Percentiles rank a stretch among this genome's conserved stretches.
Evolutionary conservation across 352 stramenopile species (phyloP).

Genomic region (Pythium periplocum): DNA sequence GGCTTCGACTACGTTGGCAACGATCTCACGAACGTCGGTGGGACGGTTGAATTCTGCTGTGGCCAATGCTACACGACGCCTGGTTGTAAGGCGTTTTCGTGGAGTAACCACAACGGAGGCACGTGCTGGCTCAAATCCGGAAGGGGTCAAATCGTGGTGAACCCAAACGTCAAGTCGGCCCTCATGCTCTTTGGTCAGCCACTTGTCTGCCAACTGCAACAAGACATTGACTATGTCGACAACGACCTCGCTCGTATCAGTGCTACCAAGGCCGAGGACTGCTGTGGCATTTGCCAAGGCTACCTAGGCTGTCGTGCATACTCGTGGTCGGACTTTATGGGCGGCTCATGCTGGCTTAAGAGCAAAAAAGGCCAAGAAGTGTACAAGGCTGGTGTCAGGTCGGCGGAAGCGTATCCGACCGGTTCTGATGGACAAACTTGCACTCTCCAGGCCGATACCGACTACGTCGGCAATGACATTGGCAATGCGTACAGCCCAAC

Average conservation of each 20-base stretch:
- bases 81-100: not conserved
- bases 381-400: not conserved
- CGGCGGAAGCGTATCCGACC: not conserved
- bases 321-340: constrained; percentile 16
- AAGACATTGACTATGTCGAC: constrained; percentile 16
- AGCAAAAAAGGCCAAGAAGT: constrained; percentile 1
- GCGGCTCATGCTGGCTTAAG: constrained; percentile 34
- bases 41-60: constrained; percentile 11
- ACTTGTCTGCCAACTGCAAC: not conserved
- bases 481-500: constrained; percentile 5
- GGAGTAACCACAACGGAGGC: constrained; percentile 21
- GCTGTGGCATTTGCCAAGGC: constrained; percentile 19
- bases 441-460: constrained; percentile 1
- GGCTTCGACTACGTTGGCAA: constrained; percentile 2
- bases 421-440: not conserved
- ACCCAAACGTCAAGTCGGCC: not conserved
- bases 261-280: constrained; percentile 3
- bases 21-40: not conserved
- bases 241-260: constrained; percentile 19
- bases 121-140: constrained; percentile 14
- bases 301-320: constrained; percentile 14
- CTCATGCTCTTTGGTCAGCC: not conserved
- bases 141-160: constrained; percentile 7
- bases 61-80: not conserved
- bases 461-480: constrained; percentile 20